Percentiles rank a stretch among this genome's conserved stretches.
Conservation (phyloP, 2,329 filamentous ascomycete species). For the Annulohypoxylon truncatum region DNA sequence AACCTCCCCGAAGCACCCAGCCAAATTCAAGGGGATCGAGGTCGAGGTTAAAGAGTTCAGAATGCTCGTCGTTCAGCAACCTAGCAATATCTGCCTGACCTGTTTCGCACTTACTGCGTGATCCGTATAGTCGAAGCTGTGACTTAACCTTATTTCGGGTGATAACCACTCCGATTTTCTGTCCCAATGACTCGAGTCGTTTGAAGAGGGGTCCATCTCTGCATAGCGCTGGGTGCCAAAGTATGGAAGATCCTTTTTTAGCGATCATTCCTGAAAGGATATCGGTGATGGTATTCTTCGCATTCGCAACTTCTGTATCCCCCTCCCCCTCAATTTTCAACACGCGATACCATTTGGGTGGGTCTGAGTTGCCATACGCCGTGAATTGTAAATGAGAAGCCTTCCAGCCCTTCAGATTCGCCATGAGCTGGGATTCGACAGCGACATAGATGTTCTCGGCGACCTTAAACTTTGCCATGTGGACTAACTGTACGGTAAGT, state of each 20-base stretch:
- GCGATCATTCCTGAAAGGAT: slow-evolving; percentile 51
- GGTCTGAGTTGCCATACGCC: slow-evolving; percentile 40
- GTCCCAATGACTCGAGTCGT: slow-evolving; percentile 41
- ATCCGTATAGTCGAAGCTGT: slow-evolving; percentile 49
- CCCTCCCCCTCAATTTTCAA: slow-evolving; percentile 55
- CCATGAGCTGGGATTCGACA: slow-evolving; percentile 47
- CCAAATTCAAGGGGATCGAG: slow-evolving; percentile 44
- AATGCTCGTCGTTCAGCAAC: slow-evolving; percentile 23
- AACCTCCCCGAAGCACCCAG: slow-evolving; percentile 52
- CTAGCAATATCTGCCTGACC: slow-evolving; percentile 33
- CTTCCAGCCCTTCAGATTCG: slow-evolving; percentile 48
- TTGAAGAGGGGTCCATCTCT: slow-evolving; percentile 35
- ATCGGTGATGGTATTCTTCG: slow-evolving; percentile 49
- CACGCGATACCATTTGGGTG: slow-evolving; percentile 46
- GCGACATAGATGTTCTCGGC: slow-evolving; percentile 49
- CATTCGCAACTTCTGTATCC: slow-evolving; percentile 47
- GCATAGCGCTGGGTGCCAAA: slow-evolving; percentile 52
- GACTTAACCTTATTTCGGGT: slow-evolving; percentile 47
- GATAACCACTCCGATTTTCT: slow-evolving; percentile 45
- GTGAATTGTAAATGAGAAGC: slow-evolving; percentile 46
- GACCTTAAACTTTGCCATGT: slow-evolving; percentile 55
- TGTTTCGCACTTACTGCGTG: slow-evolving; percentile 28
- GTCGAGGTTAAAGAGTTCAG: slow-evolving; percentile 41
- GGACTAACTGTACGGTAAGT: slow-evolving; percentile 53
- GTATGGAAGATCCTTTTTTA: slow-evolving; percentile 35